Conservation (phyloP, 73 alveolate species). For the Symbiodinium pilosum region DNA sequence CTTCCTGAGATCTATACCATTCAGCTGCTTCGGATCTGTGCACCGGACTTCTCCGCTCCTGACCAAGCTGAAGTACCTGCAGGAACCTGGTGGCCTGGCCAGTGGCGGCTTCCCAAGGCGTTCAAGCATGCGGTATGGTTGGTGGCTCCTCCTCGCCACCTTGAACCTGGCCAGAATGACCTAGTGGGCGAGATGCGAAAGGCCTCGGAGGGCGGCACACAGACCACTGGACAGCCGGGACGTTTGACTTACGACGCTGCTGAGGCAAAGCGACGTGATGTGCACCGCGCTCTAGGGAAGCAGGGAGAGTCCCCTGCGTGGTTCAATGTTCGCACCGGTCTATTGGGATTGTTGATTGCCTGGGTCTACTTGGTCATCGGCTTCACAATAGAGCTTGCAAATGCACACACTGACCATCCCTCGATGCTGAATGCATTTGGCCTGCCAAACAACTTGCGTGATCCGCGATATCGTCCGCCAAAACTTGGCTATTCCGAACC, state of each 20-base stretch:
- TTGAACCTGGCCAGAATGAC: conserved; percentile 81
- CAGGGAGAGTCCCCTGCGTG: conserved; percentile 93
- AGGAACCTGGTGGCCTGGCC: conserved; percentile 94
- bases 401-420: conserved; percentile 68
- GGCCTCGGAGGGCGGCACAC: conserved; percentile 83
- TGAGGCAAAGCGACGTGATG: conserved; percentile 76
- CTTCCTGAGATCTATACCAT: conserved; percentile 59
- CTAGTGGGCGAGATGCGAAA: conserved; percentile 86
- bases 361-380: conserved; percentile 82
- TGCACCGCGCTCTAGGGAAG: conserved; percentile 83
- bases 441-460: conserved; percentile 88
- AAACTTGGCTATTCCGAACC: neutral
- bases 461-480: conserved; percentile 88
- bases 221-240: conserved; percentile 34
- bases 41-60: conserved; percentile 90
- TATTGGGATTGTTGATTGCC: conserved; percentile 1
- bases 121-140: conserved; percentile 85
- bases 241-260: conserved; percentile 45
- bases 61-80: conserved; percentile 91
- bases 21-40: conserved; percentile 91
- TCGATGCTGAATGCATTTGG: conserved; percentile 77
- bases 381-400: conserved; percentile 79
- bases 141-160: conserved; percentile 90
- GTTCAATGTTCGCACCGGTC: conserved; percentile 74
- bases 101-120: conserved; percentile 91